A percentile compares a stretch with the other conserved stretches of the same genome.
Evolutionary conservation across 345 rosid species (phyloP).

Genomic region (Eucalyptus rudis): DNA sequence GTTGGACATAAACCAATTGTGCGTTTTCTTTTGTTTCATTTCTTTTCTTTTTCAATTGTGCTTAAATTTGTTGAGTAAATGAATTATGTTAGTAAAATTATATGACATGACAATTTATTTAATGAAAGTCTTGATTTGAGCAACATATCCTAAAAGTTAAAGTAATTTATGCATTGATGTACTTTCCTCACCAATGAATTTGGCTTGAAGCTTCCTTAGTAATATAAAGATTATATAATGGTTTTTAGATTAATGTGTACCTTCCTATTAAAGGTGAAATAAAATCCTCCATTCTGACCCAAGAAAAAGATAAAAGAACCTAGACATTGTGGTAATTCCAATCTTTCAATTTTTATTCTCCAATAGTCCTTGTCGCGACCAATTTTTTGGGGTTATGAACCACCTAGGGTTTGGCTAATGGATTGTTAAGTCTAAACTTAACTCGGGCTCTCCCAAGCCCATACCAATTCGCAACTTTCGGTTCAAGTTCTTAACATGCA

Average conservation of each 20-base stretch:
- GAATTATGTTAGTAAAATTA: background rate
- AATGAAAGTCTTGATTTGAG: background rate
- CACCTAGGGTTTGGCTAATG: no score
- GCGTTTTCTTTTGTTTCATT: background rate
- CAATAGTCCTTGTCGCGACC: no score
- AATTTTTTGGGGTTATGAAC: no score
- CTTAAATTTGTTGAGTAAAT: background rate
- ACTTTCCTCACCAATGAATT: background rate
- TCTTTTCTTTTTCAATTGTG: background rate
- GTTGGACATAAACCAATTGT: background rate
- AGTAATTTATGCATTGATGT: background rate
- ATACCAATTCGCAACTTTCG: no score
- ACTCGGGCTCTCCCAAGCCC: no score
- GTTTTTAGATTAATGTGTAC: background rate
- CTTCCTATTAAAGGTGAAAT: background rate
- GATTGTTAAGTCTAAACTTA: no score
- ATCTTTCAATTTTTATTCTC: background rate
- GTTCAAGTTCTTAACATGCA: no score
- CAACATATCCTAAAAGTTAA: background rate
- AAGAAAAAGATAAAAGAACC: background rate
- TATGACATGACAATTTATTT: background rate
- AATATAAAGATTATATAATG: background rate
- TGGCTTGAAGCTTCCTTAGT: background rate
- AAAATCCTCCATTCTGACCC: background rate
- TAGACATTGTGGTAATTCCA: background rate